Evolutionary conservation across 164 flowering plant genomes (phyloP).

Genomic region (Tetrastigma voinierianum): DNA sequence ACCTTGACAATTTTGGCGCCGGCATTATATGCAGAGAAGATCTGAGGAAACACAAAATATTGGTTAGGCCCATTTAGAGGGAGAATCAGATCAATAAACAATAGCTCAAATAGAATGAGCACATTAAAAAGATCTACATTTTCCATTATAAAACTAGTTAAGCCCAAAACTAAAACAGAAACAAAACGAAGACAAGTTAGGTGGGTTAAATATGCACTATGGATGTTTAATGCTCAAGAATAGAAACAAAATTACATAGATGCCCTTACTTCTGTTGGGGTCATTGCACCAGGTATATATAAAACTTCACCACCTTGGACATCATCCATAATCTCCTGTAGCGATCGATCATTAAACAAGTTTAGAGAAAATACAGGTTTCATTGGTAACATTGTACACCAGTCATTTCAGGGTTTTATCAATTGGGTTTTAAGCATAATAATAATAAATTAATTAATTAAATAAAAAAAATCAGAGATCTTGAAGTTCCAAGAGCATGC

Average conservation of each 20-base stretch:
- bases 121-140: neutral
- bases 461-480: neutral
- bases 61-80: neutral
- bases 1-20: slow-evolving; percentile 63
- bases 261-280: slow-evolving; percentile 73
- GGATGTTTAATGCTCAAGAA: too few species aligned
- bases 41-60: slow-evolving; percentile 27
- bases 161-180: neutral
- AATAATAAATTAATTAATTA: neutral
- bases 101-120: neutral
- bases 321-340: slow-evolving; percentile 57
- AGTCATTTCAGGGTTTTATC: too few species aligned
- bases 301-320: slow-evolving; percentile 39
- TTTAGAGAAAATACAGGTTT: slow-evolving; percentile 5
- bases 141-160: neutral
- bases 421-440: too few species aligned
- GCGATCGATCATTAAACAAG: slow-evolving; percentile 1
- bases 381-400: too few species aligned
- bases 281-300: slow-evolving; percentile 86
- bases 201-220: neutral
- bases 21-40: slow-evolving; percentile 41
- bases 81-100: neutral
- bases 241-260: neutral
- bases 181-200: neutral
- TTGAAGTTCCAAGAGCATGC: slow-evolving; percentile 22